Evolutionary conservation across 2,329 filamentous ascomycete species (phyloP).

Genomic region (Monilinia fructicola): DNA sequence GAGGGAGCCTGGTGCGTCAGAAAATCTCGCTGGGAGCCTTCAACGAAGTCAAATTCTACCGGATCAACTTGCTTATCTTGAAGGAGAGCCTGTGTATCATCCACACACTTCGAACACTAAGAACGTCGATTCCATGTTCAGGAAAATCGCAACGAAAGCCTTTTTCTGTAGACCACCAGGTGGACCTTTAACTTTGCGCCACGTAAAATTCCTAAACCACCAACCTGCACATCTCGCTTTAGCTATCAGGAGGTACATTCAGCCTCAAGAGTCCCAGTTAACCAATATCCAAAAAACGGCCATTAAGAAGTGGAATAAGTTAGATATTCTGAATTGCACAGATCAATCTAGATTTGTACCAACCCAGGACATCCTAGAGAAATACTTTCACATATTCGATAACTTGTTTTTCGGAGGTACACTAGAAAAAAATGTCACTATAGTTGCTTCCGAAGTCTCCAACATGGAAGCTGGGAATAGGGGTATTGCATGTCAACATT

Average conservation of each 20-base stretch:
- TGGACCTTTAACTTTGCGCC: neutral
- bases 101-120: neutral
- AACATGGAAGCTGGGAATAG: neutral
- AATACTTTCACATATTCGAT: conserved; percentile 10
- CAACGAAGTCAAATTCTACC: neutral
- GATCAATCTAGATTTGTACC: neutral
- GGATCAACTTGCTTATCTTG: neutral
- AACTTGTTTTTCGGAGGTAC: neutral
- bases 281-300: neutral
- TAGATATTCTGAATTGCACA: neutral
- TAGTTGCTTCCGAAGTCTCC: neutral
- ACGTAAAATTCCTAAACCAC: neutral
- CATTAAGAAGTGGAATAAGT: conserved; percentile 1
- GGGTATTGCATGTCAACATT: neutral
- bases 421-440: neutral
- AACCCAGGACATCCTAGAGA: neutral
- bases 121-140: neutral
- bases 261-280: neutral
- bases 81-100: neutral
- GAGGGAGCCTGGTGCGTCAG: neutral
- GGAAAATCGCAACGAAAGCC: neutral
- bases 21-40: neutral
- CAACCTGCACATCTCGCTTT: conserved; percentile 1
- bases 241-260: neutral
- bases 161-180: neutral